Base-by-base conservation (phyloP, 2,329 filamentous ascomycete species). In the Pseudogymnoascus sp. region DNA sequence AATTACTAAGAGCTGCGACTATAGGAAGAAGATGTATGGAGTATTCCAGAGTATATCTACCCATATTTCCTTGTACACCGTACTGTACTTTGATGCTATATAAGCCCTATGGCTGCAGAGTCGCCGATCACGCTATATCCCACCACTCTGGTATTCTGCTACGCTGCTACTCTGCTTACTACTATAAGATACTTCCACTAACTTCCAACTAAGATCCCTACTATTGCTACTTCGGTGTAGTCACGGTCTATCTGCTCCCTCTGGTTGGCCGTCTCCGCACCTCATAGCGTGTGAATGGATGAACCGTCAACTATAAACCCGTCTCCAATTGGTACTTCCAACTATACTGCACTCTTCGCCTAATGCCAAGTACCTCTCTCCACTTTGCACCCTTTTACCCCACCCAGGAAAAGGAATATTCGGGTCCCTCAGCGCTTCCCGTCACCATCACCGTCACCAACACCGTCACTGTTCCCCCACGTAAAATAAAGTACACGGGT, bases 51-150 rank as follows among this genome's bases (percentile, higher is more conserved):
- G 39, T 13, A 24, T 26, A 24, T 44, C 17, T 6, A 24, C 40
- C 40, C 24, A 44, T 44, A 44, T 26, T 21, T 44, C 10, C 5
- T 41, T 40, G 21, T 21, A 21, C 21, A 21, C 1, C 21, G 21
- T 21, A 21, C 21, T 11, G 9, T 41, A 21, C 39, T 41, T 2
- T 41, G 9, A 39, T 39, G 15, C n/a, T 15, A 39, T 11, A 41
- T 17, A 41, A 41, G 39, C 17, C 39, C 40, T 50, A 50, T 26
- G 8, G 44, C 44, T 50, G 26, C 44, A 17, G 31, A 17, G 15
- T 15, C n/a, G 44, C n/a, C 44, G 26, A 50, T 50, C 44, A 50
- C 26, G 44, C 44, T 50, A 50, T 50, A 47, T 50, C 44, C 44
- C 44, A 50, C 26, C 44, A 50, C 44, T 31, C 44, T 31, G 44